These are phyloP conservation scores for Pistacia vera DNA, from an alignment of 345 rosid species.

Conservation along the genomic window DNA sequence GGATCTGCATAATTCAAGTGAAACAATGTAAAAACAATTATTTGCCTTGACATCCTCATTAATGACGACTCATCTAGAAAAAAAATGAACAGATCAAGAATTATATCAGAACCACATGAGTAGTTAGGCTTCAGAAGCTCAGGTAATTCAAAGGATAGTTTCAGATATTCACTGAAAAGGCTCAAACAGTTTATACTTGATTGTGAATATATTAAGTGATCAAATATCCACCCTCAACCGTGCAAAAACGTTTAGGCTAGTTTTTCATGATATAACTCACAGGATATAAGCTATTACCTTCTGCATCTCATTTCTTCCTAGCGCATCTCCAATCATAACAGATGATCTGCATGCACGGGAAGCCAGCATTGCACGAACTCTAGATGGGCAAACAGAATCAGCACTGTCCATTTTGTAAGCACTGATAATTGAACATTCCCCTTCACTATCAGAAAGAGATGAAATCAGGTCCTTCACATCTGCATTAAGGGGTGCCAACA, in stretches of 20 bases:
- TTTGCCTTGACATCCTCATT: not conserved
- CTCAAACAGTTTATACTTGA: not conserved
- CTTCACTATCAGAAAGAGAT: conserved; percentile 74
- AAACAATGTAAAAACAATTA: not conserved
- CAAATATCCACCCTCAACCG: not conserved
- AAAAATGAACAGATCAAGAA: not conserved
- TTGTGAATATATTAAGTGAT: conserved; percentile 4
- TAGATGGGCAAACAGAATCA: conserved; percentile 82
- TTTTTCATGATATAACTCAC: not conserved
- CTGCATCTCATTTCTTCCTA: conserved; percentile 81
- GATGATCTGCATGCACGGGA: conserved; percentile 94
- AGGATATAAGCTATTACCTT: conserved; percentile 49
- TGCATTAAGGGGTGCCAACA: conserved; percentile 31
- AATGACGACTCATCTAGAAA: not conserved
- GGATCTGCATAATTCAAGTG: conserved; percentile 50
- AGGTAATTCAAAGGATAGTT: not conserved
- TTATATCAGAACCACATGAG: not conserved
- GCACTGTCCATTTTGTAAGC: conserved; percentile 73
- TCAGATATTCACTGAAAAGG: not conserved
- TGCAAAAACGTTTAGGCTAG: not conserved
- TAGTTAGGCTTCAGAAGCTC: not conserved
- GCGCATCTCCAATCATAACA: conserved; percentile 86
- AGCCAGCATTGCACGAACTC: conserved; percentile 94
- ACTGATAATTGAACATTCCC: conserved; percentile 77
- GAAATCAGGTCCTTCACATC: conserved; percentile 93